Percentiles rank a stretch among this genome's conserved stretches.
Evolutionary conservation across 169 alveolate species (phyloP).

Genomic region (Toxoplasma gondii): DNA sequence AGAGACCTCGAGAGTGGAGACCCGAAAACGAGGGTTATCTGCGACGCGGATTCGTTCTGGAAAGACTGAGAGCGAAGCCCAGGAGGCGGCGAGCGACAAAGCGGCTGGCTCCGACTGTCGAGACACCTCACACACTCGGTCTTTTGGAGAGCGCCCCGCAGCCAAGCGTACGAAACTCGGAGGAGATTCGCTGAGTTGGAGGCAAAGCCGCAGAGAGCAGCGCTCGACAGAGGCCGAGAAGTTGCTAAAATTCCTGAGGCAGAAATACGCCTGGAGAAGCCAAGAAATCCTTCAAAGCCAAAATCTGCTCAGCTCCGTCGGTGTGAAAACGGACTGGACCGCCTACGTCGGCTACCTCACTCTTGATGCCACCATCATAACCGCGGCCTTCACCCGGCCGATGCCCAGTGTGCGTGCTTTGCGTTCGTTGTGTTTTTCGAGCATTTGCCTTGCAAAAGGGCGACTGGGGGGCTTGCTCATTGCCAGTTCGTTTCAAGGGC

Average conservation of each 20-base stretch:
- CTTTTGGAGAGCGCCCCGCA: no score
- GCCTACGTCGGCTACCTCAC: slow-evolving; percentile 21
- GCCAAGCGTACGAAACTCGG: no score
- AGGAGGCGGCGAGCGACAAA: no score
- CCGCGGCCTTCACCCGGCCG: slow-evolving; percentile 16
- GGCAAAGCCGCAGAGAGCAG: background rate
- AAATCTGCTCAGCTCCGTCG: background rate
- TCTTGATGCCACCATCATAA: slow-evolving; percentile 5
- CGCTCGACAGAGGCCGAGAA: background rate
- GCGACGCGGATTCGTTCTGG: no score
- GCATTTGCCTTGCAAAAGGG: background rate
- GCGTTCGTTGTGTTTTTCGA: background rate
- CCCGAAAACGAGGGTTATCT: no score
- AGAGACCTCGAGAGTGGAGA: no score
- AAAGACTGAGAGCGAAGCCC: no score
- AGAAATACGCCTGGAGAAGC: background rate
- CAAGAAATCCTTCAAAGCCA: background rate
- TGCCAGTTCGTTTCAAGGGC: no score
- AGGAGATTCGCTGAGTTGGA: background rate
- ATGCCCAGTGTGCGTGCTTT: background rate
- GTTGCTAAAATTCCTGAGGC: background rate
- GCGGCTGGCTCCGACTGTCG: no score
- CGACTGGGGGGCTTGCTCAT: no score
- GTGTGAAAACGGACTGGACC: background rate
- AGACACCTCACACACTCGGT: no score